phyloP scores from a whole-genome alignment of 1,284 basidiomycete species.

The Marasmius oreades region DNA sequence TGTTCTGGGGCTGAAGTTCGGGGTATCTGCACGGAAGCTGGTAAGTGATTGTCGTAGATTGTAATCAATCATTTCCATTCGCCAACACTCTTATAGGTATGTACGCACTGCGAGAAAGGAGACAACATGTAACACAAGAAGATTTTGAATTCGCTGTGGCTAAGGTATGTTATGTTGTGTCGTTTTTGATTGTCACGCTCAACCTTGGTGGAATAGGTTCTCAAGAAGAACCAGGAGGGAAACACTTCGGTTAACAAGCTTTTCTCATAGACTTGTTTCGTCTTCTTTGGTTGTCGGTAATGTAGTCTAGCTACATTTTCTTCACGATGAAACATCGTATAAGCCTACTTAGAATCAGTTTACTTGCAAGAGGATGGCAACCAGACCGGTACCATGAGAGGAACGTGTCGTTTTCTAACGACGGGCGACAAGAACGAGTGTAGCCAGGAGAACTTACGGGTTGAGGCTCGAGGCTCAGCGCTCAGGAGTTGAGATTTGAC shows the following conservation, averaged over 20 bases:
- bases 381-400: no score
- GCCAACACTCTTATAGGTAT: conserved; percentile 56
- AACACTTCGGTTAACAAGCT: conserved; percentile 90
- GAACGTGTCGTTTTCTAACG: no score
- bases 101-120: conserved; percentile 93
- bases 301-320: neutral
- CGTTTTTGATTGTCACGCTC: no score
- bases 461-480: no score
- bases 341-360: no score
- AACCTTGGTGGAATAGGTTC: conserved; percentile 44
- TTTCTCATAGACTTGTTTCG: conserved; percentile 56
- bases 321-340: neutral
- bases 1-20: conserved; percentile 98
- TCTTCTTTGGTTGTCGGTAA: neutral
- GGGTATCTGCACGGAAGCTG: conserved; percentile 98
- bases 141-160: conserved; percentile 99
- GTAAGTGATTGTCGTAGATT: conserved; percentile 40
- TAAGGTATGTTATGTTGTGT: no score
- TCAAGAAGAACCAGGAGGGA: conserved; percentile 91
- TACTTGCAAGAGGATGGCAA: no score
- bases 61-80: conserved; percentile 3
- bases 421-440: no score
- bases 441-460: no score
- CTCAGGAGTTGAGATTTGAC: no score
- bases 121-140: conserved; percentile 97